These are phyloP conservation scores for Dioscorea alata DNA, from an alignment of 106 monocot species.

Conservation along the genomic window DNA sequence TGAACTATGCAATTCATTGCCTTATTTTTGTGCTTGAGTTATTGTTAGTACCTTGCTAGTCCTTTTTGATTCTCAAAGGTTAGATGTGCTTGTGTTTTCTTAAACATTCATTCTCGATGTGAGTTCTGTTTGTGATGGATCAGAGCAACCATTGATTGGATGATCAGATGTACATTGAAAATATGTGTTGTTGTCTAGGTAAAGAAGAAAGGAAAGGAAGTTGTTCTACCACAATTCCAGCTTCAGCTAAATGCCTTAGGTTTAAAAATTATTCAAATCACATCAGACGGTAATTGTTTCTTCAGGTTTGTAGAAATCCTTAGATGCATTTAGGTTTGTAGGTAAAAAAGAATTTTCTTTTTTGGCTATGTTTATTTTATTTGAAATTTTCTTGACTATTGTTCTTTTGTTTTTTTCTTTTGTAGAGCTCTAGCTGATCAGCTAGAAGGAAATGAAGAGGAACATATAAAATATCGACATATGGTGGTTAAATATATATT, in stretches of 20 bases:
- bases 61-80: no score
- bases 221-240: conserved; percentile 41
- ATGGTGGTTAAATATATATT: conserved; percentile 76
- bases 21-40: no score
- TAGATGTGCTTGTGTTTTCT: no score
- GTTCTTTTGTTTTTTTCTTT: background rate
- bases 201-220: conserved; percentile 62
- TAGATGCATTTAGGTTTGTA: conserved; percentile 67
- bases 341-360: background rate
- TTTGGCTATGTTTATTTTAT: background rate
- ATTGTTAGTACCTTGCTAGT: no score
- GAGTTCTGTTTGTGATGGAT: no score
- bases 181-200: conserved; percentile 22
- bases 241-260: conserved; percentile 66
- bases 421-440: conserved; percentile 78
- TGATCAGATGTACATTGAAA: no score
- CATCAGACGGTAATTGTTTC: conserved; percentile 88
- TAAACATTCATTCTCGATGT: no score
- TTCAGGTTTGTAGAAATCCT: conserved; percentile 60
- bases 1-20: no score
- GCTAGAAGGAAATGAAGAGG: conserved; percentile 78
- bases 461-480: conserved; percentile 51
- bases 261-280: conserved; percentile 69
- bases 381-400: no score
- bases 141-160: no score